Evolutionary conservation across 768 basidiomycete species (phyloP).

Genomic region (Asterophora parasitica): DNA sequence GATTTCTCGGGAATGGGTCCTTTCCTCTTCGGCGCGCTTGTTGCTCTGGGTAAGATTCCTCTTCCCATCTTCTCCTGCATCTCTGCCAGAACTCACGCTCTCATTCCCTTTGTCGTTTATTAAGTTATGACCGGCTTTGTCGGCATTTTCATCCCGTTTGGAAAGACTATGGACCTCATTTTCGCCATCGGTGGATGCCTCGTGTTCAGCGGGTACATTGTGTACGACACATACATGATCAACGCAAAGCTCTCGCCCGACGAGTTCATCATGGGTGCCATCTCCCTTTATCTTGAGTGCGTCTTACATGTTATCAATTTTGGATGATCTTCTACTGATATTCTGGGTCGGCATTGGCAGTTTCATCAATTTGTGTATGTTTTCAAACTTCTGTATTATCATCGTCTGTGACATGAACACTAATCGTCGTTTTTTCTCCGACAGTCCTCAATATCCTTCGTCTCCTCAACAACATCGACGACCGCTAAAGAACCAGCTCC

Average conservation of each 20-base stretch:
- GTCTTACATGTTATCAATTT: conserved; percentile 25
- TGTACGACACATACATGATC: conserved; percentile 89
- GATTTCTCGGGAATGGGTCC: conserved; percentile 93
- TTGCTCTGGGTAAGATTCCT: conserved; percentile 61
- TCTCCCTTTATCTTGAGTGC: conserved; percentile 92
- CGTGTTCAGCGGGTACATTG: conserved; percentile 85
- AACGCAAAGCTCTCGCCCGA: conserved; percentile 87
- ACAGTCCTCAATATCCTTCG: conserved; percentile 83
- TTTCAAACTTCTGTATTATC: neutral
- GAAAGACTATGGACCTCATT: conserved; percentile 73
- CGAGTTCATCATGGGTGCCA: conserved; percentile 87
- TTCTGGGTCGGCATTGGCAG: conserved; percentile 38
- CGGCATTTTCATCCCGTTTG: conserved; percentile 84
- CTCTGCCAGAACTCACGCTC: neutral
- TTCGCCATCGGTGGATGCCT: conserved; percentile 75
- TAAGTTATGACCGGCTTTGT: conserved; percentile 79
- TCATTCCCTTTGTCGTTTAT: conserved; percentile 6
- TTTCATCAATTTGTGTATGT: conserved; percentile 84
- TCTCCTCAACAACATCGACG: conserved; percentile 59
- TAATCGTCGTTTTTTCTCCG: conserved; percentile 10
- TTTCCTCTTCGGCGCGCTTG: conserved; percentile 80
- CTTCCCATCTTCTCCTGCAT: neutral
- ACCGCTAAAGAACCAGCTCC: conserved; percentile 29
- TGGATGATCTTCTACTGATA: neutral
- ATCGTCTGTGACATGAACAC: neutral